phyloP scores from a whole-genome alignment of 331 rosid species.

The Phaseolus coccineus region DNA sequence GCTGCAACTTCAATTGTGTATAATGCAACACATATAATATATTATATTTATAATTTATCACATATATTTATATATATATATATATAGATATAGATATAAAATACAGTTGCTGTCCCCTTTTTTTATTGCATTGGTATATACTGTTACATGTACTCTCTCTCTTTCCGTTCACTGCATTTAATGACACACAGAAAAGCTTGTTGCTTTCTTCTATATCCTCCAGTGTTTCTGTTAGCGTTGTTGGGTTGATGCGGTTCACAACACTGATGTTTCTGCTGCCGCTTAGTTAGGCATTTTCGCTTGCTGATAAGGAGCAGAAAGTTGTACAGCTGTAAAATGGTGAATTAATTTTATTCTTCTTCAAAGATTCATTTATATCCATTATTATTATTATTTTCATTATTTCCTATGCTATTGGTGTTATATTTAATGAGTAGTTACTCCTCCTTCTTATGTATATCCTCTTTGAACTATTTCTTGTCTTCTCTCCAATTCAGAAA shows the following conservation, averaged over 20 bases:
- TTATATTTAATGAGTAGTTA: slow-evolving; percentile 32
- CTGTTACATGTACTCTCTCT: slow-evolving; percentile 28
- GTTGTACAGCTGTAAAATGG: slow-evolving; percentile 59
- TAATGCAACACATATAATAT: slow-evolving; percentile 40
- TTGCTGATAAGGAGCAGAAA: slow-evolving; percentile 61
- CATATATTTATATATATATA: background rate
- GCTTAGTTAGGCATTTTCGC: slow-evolving; percentile 61
- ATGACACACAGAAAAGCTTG: slow-evolving; percentile 60
- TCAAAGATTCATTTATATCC: background rate
- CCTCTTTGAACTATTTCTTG: slow-evolving; percentile 10
- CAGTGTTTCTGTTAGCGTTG: slow-evolving; percentile 59
- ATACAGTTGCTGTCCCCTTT: slow-evolving; percentile 2
- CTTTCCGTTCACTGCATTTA: slow-evolving; percentile 45
- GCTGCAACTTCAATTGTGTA: slow-evolving; percentile 52
- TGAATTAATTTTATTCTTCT: slow-evolving; percentile 27
- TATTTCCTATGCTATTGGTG: background rate
- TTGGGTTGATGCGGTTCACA: slow-evolving; percentile 55
- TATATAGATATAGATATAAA: too few relatives aligned
- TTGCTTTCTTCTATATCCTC: slow-evolving; percentile 48
- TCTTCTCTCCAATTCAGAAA: slow-evolving; percentile 47
- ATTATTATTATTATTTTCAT: background rate
- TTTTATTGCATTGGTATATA: background rate
- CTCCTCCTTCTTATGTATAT: background rate
- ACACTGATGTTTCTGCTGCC: slow-evolving; percentile 53
- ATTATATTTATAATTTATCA: slow-evolving; percentile 4